Evolutionary conservation across 495 filamentous ascomycete genomes (phyloP).

Genomic region (Penicillium turbatum): DNA sequence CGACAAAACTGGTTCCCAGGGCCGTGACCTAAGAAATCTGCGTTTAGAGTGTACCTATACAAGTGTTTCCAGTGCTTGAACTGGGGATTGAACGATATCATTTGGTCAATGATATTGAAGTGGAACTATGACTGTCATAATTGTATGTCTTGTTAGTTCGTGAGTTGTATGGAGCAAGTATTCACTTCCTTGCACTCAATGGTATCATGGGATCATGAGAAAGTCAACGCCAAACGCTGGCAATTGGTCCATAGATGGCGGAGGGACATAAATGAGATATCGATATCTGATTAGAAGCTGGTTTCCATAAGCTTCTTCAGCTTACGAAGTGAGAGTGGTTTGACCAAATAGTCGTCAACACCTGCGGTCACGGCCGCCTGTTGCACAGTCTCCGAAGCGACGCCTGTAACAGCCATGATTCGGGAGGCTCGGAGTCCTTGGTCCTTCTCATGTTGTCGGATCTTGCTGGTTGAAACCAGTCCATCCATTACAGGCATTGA

Average conservation of each 20-base stretch:
- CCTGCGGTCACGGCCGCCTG: constrained; percentile 32
- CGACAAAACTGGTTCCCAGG: constrained; percentile 19
- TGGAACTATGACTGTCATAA: constrained; percentile 3
- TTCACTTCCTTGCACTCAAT: background rate
- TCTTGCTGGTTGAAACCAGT: constrained; percentile 18
- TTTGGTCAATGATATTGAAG: constrained; percentile 32
- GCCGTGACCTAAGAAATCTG: constrained; percentile 18
- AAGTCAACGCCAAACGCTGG: background rate
- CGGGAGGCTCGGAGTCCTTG: constrained; percentile 9
- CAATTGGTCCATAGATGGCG: too few relatives aligned
- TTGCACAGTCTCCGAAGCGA: constrained; percentile 30
- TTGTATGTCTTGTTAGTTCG: background rate
- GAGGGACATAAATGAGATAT: background rate
- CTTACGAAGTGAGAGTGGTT: constrained; percentile 31
- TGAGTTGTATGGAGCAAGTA: background rate
- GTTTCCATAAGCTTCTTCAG: constrained; percentile 22
- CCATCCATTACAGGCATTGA: constrained; percentile 29
- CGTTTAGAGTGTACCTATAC: constrained; percentile 12
- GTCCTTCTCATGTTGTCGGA: constrained; percentile 19
- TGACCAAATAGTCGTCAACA: constrained; percentile 37
- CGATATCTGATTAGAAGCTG: background rate
- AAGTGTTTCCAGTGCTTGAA: constrained; percentile 7
- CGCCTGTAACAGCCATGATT: constrained; percentile 34
- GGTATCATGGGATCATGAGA: background rate
- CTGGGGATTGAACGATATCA: too few relatives aligned